Conservation (phyloP, 116 monocot species). For the Cymodocea nodosa region DNA sequence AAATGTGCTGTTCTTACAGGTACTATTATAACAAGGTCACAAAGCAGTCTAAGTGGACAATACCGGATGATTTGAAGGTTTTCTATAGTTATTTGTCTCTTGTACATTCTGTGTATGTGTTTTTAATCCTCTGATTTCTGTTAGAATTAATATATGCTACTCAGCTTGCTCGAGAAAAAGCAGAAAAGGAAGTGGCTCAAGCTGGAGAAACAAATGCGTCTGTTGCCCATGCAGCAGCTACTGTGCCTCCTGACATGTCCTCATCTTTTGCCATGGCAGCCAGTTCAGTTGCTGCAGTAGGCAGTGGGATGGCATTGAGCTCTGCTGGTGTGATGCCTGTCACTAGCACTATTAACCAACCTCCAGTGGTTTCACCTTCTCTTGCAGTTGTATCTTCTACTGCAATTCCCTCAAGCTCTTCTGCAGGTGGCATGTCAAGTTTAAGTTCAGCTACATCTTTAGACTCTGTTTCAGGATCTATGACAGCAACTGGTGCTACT, state of each 20-base stretch:
- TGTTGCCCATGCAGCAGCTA: slow-evolving; percentile 13
- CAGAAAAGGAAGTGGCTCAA: slow-evolving; percentile 47
- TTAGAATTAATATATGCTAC: not conserved
- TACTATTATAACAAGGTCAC: slow-evolving; percentile 98
- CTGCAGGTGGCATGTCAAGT: slow-evolving; percentile 13
- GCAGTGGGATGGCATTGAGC: slow-evolving; percentile 20
- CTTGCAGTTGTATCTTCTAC: slow-evolving; percentile 16
- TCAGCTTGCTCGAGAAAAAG: slow-evolving; percentile 92
- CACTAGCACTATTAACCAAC: slow-evolving; percentile 5
- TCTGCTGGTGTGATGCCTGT: slow-evolving; percentile 18
- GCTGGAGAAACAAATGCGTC: slow-evolving; percentile 23
- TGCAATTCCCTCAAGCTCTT: slow-evolving; percentile 4
- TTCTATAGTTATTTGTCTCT: not conserved
- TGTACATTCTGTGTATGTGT: not conserved
- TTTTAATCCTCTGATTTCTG: slow-evolving; percentile 1
- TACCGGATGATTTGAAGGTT: slow-evolving; percentile 99
- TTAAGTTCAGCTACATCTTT: slow-evolving; percentile 4
- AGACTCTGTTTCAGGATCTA: slow-evolving; percentile 9
- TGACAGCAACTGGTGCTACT: slow-evolving; percentile 3
- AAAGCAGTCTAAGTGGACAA: slow-evolving; percentile 93
- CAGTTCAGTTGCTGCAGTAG: slow-evolving; percentile 4
- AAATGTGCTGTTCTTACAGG: slow-evolving; percentile 22
- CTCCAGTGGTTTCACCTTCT: slow-evolving; percentile 23
- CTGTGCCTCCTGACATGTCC: slow-evolving; percentile 18
- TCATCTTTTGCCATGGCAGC: slow-evolving; percentile 14